Base-by-base conservation (phyloP, 177 flowering plant species). In the Vitis hybrid region DNA sequence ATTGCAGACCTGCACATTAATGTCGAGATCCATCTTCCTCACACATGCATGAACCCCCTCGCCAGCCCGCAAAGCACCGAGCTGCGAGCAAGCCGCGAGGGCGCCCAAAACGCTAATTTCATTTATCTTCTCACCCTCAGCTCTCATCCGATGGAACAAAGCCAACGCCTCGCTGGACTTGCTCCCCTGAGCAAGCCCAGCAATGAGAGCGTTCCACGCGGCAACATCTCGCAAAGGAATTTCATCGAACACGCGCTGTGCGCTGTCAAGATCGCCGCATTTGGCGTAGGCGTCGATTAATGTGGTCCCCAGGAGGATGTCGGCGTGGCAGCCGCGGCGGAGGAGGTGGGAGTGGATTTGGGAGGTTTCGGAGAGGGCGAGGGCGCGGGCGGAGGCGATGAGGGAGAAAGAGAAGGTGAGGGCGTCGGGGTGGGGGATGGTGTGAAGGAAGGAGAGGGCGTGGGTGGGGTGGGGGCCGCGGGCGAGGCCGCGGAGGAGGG, bases 321-420 rank as follows among this genome's bases (percentile, higher is more conserved):
- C 98, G 0, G 85, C 85, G 1, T 52, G 17, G 51, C 86, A 82
- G 65, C 97, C 97, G 17, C 64, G 65, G 9, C 82, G 78, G 5
- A 84, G 6, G 27, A 81, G 61, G 10, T 85, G 88, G 0, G 84
- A 77, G 48, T 94, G 98, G 4, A 94, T 58, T 80, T 91, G 90
- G 20, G 41, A 41, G 13, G 88, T 83, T 71, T 90, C 93, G 12
- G 65, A 13, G 4, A 63, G 57, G 18, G 90, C 93, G 53, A 90
- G 56, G 1, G 82, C 81, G 15, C 94, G 85, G 0, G 97, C 89
- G 67, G 94, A 92, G 17, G 94, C 94, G 70, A 91, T 86, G 74
- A 92, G 85, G 30, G 84, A 76, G 73, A 94, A 92, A 5, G 98
- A 92, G 84, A 87, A 89, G 0, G 97, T 86, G 61, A 94, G 87